phyloP scores from a whole-genome alignment of 2,329 filamentous ascomycete genomes.

The Fusarium lyarnte region DNA sequence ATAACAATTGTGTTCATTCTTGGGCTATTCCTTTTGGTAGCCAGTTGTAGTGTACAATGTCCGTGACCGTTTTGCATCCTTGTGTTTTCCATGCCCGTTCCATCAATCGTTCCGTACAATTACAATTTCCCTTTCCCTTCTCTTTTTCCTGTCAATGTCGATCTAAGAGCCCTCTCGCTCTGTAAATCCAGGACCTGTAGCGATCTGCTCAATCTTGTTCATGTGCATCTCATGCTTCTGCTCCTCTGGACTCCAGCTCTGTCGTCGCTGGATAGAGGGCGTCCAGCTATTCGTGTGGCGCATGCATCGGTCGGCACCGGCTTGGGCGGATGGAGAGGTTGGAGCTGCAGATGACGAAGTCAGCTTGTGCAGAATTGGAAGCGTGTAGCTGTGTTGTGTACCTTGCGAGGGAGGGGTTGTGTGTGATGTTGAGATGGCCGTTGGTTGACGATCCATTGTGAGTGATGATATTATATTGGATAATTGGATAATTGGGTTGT shows the following conservation, averaged over 20 bases:
- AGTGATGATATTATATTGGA: neutral
- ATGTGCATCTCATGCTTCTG: constrained; percentile 63
- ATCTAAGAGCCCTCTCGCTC: constrained; percentile 44
- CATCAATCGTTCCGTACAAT: neutral
- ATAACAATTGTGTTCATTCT: constrained; percentile 4
- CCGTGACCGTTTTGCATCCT: neutral
- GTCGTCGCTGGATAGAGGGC: constrained; percentile 55
- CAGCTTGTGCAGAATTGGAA: constrained; percentile 7
- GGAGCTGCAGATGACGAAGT: constrained; percentile 18
- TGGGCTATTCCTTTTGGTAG: neutral
- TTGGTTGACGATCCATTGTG: constrained; percentile 33
- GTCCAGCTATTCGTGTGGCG: constrained; percentile 55
- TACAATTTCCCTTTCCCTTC: neutral
- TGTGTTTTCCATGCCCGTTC: neutral
- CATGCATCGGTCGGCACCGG: constrained; percentile 47
- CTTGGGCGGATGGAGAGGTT: constrained; percentile 31
- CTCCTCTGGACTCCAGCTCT: constrained; percentile 65
- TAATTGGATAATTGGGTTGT: neutral
- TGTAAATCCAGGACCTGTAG: constrained; percentile 54
- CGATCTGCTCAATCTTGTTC: constrained; percentile 50
- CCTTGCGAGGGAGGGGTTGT: constrained; percentile 19
- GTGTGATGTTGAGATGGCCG: constrained; percentile 22
- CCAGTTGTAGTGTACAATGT: constrained; percentile 9
- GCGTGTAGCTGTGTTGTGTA: neutral
- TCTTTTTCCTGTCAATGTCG: accelerated